Evolutionary conservation across 768 basidiomycete genomes (phyloP).

Genomic region (Lactarius indigo): DNA sequence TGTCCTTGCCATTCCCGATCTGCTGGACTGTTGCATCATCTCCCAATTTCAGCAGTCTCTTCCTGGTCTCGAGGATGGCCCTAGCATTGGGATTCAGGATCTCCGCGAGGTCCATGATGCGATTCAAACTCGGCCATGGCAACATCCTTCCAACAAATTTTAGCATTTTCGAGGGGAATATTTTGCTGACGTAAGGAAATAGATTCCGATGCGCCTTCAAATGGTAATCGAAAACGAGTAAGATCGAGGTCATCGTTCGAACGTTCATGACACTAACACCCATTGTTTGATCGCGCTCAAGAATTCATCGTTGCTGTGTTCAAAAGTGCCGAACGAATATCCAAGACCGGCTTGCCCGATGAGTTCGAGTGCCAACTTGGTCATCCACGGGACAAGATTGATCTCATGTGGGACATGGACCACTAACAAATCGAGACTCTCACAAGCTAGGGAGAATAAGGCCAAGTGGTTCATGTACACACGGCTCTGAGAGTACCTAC

Average conservation of each 20-base stretch:
- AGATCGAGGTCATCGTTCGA: not conserved
- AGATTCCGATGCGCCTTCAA: not conserved
- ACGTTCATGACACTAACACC: not conserved
- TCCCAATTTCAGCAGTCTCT: conserved; percentile 27
- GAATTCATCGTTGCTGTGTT: conserved; percentile 33
- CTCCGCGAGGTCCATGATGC: conserved; percentile 44
- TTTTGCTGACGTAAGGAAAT: not conserved
- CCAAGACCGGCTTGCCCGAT: conserved; percentile 15
- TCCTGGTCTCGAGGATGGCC: conserved; percentile 38
- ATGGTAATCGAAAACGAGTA: not conserved
- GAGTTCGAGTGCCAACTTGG: conserved; percentile 6
- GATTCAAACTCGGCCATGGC: conserved; percentile 28
- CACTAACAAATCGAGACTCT: not conserved
- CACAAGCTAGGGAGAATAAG: not conserved
- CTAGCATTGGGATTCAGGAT: conserved; percentile 42
- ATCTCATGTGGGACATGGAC: not conserved
- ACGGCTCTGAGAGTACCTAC: not conserved
- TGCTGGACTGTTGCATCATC: conserved; percentile 28
- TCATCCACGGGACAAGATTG: conserved; percentile 1
- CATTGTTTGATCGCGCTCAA: conserved; percentile 11
- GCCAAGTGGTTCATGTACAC: no score
- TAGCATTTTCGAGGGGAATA: not conserved
- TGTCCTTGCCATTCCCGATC: conserved; percentile 38
- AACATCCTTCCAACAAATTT: not conserved
- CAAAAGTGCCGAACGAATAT: conserved; percentile 6